Evolutionary conservation across 164 flowering plant genomes (phyloP), one percentile per base, ranked within the genome.

Genomic region (Macadamia tetraphylla): DNA sequence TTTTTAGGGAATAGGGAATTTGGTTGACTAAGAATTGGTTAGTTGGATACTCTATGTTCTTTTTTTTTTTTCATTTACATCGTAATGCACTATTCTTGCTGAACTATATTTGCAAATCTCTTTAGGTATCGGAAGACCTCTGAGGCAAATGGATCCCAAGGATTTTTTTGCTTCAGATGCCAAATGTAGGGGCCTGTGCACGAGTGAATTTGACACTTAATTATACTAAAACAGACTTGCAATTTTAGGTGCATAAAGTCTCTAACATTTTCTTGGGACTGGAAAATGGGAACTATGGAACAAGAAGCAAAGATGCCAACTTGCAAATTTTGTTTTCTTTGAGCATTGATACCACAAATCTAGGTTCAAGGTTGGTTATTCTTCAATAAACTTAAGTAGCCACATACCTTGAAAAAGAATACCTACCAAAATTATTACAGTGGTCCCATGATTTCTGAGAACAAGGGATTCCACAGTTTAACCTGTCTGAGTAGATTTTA

Each of bases 111-210:
- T 29, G 53, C 10, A 6, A 58, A 35, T 73, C 48, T 65, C 29
- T 68, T 68, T 8, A 94, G 97, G 99, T 58, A 94, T 94, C 58
- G 97, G 98, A 44, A 86, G 81, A 77, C 98, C 97, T 52, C 95
- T 94, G 68, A 96, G 98, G 69, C 97, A 87, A 77, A 92, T 92
- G 99, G 99, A 94, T 76, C 98, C 97, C 0, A 94, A 90, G 79
- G 97, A 23, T 98, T 57, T 94, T 88, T 75, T 65, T 94, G 86
- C 90, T 94, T 42, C 97, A 94, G 66, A 90, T 88, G 77, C 90
- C 92, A 83, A 94, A 84, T 80, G 83, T 77, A 51, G 74, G 74
- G 18, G 87, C 94, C 66, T 83, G 83, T 73, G 87, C 82, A 72
- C 83, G 87, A 68, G 98, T 94, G 82, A 77, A 87, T 70, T 23